A percentile compares a stretch with the other conserved stretches of the same genome.
phyloP scores from a whole-genome alignment of 371 early-diverging fungal genomes.

The Syncephalis fuscata region DNA sequence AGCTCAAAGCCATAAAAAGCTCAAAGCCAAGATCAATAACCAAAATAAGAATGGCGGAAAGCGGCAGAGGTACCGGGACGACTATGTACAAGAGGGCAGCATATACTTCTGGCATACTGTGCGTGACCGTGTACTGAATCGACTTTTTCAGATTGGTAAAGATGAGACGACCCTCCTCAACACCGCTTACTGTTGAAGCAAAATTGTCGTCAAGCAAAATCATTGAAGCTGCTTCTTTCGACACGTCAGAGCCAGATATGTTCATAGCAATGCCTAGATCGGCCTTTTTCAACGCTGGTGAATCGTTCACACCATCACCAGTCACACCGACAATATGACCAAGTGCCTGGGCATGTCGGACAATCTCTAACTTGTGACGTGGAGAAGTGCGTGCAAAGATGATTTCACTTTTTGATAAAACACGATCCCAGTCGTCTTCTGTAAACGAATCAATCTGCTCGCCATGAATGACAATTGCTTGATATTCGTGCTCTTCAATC shows the following conservation, averaged over 20 bases:
- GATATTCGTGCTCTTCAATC: constrained; percentile 59
- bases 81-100: constrained; percentile 69
- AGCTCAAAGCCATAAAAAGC: constrained; percentile 66
- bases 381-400: constrained; percentile 88
- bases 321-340: constrained; percentile 90
- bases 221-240: constrained; percentile 97
- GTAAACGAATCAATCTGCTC: constrained; percentile 61
- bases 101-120: constrained; percentile 73
- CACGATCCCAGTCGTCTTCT: constrained; percentile 75
- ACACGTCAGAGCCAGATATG: constrained; percentile 83
- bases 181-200: constrained; percentile 9
- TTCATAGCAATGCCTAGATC: constrained; percentile 97
- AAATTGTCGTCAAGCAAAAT: constrained; percentile 67
- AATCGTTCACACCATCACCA: constrained; percentile 89
- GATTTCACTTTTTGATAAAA: constrained; percentile 71
- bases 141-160: constrained; percentile 91
- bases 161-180: constrained; percentile 80
- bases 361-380: constrained; percentile 78
- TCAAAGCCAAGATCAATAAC: constrained; percentile 91
- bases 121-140: constrained; percentile 80
- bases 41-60: constrained; percentile 71
- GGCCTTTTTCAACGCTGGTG: constrained; percentile 86
- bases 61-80: constrained; percentile 75
- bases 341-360: constrained; percentile 55
- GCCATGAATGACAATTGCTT: constrained; percentile 83